Percentiles rank a stretch among this genome's conserved stretches.
Evolutionary conservation across 768 basidiomycete species (phyloP).

Genomic region (Cubamyces sp.): DNA sequence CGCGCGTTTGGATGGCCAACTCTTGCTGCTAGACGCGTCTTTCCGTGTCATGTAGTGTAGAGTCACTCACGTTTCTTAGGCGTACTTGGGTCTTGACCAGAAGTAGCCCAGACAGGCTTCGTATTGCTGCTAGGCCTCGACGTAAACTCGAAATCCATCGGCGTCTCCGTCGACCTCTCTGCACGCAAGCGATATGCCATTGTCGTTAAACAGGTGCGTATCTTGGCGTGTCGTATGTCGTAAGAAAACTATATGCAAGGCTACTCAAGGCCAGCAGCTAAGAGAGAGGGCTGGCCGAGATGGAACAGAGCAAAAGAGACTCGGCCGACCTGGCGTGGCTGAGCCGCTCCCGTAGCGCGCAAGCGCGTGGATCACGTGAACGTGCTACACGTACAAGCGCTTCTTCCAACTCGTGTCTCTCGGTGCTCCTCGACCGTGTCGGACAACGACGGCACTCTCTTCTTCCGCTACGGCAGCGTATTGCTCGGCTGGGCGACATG

Average conservation of each 20-base stretch:
- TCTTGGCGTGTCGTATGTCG: no score
- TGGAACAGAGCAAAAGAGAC: slow-evolving; percentile 18
- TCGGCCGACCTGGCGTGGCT: slow-evolving; percentile 17
- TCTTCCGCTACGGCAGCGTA: background rate
- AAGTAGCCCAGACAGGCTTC: slow-evolving; percentile 61
- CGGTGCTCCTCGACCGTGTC: background rate
- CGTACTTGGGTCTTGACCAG: slow-evolving; percentile 50
- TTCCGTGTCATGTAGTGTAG: background rate
- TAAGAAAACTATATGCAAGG: background rate
- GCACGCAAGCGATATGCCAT: slow-evolving; percentile 17
- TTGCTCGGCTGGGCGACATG: background rate
- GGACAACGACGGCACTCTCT: background rate
- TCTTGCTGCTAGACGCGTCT: no score
- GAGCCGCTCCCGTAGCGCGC: slow-evolving; percentile 16
- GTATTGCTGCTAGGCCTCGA: slow-evolving; percentile 56
- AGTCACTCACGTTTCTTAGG: slow-evolving; percentile 67
- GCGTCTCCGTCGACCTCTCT: slow-evolving; percentile 71
- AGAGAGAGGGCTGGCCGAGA: background rate
- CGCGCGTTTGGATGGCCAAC: background rate
- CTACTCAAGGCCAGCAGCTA: background rate
- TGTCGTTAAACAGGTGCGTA: background rate
- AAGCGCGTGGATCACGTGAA: slow-evolving; percentile 36
- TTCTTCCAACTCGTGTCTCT: background rate
- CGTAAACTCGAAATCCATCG: slow-evolving; percentile 91
- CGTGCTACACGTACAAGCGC: slow-evolving; percentile 20